A percentile compares a stretch with the other conserved stretches of the same genome.
phyloP scores from a whole-genome alignment of 202 grass and related monocot genomes.

The Cymbopogon flexuosus region DNA sequence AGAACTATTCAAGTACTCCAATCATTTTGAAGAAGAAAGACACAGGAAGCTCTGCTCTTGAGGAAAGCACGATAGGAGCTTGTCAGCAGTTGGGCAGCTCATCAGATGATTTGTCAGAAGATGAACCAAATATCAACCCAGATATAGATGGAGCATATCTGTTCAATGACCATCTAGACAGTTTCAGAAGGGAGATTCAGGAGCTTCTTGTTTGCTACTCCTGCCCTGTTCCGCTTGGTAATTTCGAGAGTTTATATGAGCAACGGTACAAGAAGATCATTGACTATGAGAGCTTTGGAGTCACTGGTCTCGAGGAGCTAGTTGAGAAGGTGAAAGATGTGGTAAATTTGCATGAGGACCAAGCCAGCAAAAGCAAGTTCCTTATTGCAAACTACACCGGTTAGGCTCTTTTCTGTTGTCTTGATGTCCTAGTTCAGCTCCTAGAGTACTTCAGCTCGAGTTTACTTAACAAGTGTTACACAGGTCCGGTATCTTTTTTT shows the following conservation, averaged over 20 bases:
- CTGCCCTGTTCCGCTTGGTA: slow-evolving; percentile 52
- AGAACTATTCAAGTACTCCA: slow-evolving; percentile 54
- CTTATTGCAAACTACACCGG: slow-evolving; percentile 39
- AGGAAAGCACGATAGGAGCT: slow-evolving; percentile 24
- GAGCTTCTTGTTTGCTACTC: slow-evolving; percentile 88
- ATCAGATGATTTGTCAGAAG: slow-evolving; percentile 71
- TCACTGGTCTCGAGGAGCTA: slow-evolving; percentile 60
- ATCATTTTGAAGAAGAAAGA: slow-evolving; percentile 64
- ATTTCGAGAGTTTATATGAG: slow-evolving; percentile 57
- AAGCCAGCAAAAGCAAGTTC: slow-evolving; percentile 49
- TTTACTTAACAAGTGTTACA: slow-evolving; percentile 16
- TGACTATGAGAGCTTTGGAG: slow-evolving; percentile 58
- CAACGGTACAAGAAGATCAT: slow-evolving; percentile 85
- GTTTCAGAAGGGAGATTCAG: slow-evolving; percentile 63
- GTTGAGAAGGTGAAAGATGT: slow-evolving; percentile 73
- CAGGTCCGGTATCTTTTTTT: slow-evolving; percentile 28
- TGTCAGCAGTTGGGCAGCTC: slow-evolving; percentile 50
- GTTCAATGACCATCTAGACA: slow-evolving; percentile 50
- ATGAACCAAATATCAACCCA: slow-evolving; percentile 59
- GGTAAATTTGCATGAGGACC: slow-evolving; percentile 51
- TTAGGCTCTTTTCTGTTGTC: slow-evolving; percentile 12
- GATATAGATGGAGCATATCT: slow-evolving; percentile 36
- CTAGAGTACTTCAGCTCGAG: slow-evolving; percentile 18
- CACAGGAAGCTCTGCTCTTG: slow-evolving; percentile 38
- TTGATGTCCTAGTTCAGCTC: slow-evolving; percentile 35